Conservation (phyloP, 208 protist species). For the Herpetomonas muscarum region DNA sequence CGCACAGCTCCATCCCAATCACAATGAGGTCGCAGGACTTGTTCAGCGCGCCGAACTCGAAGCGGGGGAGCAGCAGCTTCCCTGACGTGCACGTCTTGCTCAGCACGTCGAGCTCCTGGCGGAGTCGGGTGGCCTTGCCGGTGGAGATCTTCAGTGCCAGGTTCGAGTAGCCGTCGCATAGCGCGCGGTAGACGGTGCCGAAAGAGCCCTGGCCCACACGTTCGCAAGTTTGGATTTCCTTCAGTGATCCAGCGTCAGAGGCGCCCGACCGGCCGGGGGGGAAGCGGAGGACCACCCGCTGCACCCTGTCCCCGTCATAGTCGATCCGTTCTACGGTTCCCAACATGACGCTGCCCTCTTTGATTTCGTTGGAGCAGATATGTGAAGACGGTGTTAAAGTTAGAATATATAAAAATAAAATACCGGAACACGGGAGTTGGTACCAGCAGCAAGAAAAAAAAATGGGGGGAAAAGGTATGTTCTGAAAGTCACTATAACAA, state of each 20-base stretch:
- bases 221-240: slow-evolving; percentile 63
- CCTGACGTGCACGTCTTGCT: slow-evolving; percentile 81
- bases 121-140: slow-evolving; percentile 71
- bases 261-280: slow-evolving; percentile 33
- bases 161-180: slow-evolving; percentile 52
- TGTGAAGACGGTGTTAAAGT: not conserved
- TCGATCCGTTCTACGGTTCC: slow-evolving; percentile 74
- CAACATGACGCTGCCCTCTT: slow-evolving; percentile 49
- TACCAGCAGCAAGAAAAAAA: slow-evolving; percentile 2
- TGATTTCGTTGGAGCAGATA: not conserved
- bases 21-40: slow-evolving; percentile 68
- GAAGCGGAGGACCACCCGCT: slow-evolving; percentile 61
- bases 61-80: slow-evolving; percentile 72
- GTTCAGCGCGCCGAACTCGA: slow-evolving; percentile 88
- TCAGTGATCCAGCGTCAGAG: slow-evolving; percentile 17
- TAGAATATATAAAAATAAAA: not conserved
- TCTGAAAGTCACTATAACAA: too few species aligned
- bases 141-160: slow-evolving; percentile 85
- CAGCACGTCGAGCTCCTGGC: slow-evolving; percentile 79
- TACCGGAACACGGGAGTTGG: not conserved
- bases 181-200: slow-evolving; percentile 83
- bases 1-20: slow-evolving; percentile 88
- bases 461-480: not conserved
- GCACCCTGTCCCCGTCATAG: slow-evolving; percentile 70
- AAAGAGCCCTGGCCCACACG: slow-evolving; percentile 86